Base-by-base conservation (phyloP, 1,284 basidiomycete species). In the Ceratobasidium sp. region DNA sequence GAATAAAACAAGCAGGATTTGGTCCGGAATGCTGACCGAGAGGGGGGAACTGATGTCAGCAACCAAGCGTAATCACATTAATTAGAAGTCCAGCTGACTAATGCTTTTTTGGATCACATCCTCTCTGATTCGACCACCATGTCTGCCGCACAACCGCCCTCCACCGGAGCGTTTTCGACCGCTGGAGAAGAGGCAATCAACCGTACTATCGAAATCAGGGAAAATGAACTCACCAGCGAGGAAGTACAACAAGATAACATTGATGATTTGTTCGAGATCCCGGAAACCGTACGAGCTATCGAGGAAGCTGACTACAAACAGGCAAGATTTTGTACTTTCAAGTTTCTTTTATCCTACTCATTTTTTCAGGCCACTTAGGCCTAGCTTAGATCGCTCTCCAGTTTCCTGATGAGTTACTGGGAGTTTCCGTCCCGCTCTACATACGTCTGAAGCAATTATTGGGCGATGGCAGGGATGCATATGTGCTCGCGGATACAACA, bases 401-500 rank as follows among this genome's bases (percentile, higher is more conserved):
- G 83, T 99, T 99, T 80, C 97, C 98, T 0, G 97, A 99, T 82
- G 95, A 98, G 83, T 89, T 98, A 9, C 85, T 99, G 5, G 89
- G 90, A 25, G 92, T 95, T 78, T 95, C 96, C 0, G 95, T 98
- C 1, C 91, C 92, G 0, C 91, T 99, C n/a, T 98, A 92, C 82
- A 88, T 89, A 57, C 84, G 86, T 1, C 87, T 99, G 40, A 93
- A 92, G 81, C 82, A 82, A 3, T 83, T 83, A 70, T 84, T 94
- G 22, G 86, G 87, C 25, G 79, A 81, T 17, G 85, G 82, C 22
- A 85, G 85, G 76, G 91, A 97, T 80, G 86, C 96, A 34, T 99
- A 97, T 82, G 92, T 99, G 5, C 88, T 98, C 22, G 97, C 97
- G 15, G 97, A 99, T 84, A 99, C 97, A 34, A 98, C 96, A 37